phyloP scores from a whole-genome alignment of 257 asterid species.

The Nicotiana tomentosiformis region DNA sequence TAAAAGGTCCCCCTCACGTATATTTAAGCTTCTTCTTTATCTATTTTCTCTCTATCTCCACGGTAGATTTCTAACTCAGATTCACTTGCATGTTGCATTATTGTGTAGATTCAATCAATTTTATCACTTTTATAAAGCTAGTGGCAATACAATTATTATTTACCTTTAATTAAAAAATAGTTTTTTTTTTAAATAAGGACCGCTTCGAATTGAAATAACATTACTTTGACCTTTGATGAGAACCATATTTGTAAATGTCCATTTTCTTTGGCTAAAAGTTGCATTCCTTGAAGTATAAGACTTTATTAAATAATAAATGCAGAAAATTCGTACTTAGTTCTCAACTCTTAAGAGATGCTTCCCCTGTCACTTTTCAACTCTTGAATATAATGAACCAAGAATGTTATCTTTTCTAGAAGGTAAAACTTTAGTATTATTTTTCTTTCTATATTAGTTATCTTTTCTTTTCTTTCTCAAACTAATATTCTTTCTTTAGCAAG shows the following conservation, averaged over 20 bases:
- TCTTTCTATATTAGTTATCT: not conserved
- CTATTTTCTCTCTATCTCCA: too few species aligned
- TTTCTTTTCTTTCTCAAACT: not conserved
- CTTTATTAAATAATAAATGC: not conserved
- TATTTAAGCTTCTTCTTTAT: too few species aligned
- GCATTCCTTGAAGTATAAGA: not conserved
- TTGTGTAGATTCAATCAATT: too few species aligned
- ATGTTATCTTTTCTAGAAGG: not conserved
- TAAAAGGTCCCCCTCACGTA: too few species aligned
- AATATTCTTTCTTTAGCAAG: not conserved
- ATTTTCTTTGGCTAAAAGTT: not conserved
- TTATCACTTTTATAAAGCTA: too few species aligned
- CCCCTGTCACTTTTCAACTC: not conserved
- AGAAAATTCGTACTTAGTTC: not conserved
- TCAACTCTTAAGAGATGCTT: not conserved
- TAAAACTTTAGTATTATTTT: not conserved
- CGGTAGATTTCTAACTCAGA: too few species aligned
- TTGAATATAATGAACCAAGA: not conserved
- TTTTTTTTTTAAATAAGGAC: too few species aligned
- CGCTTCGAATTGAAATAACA: too few species aligned
- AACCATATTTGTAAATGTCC: not conserved
- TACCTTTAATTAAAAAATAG: too few species aligned
- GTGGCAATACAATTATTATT: too few species aligned
- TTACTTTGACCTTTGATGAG: not conserved
- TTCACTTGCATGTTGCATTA: too few species aligned